phyloP scores from a whole-genome alignment of 2,329 filamentous ascomycete genomes.

The Zasmidium cellare region DNA sequence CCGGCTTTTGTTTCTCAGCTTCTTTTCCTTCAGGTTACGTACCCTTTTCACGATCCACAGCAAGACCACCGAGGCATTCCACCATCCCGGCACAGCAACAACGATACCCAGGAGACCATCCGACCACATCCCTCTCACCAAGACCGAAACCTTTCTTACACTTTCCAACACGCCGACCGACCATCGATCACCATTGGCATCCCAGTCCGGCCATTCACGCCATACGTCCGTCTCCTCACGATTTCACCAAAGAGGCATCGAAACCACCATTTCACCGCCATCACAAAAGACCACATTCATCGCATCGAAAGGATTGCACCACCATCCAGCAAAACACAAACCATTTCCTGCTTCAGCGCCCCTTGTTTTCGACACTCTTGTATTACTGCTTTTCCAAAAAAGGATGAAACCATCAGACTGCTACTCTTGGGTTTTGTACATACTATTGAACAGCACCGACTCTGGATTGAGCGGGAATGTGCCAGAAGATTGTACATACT shows the following conservation, averaged over 20 bases:
- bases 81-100: constrained; percentile 10
- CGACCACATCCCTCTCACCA: constrained; percentile 13
- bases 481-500: constrained; percentile 14
- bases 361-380: background rate
- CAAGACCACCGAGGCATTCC: constrained; percentile 15
- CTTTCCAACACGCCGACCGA: constrained; percentile 14
- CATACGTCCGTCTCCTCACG: constrained; percentile 19
- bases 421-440: constrained; percentile 9
- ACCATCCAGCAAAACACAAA: background rate
- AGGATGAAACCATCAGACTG: background rate
- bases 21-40: constrained; percentile 21
- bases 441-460: constrained; percentile 7
- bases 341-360: background rate
- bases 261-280: constrained; percentile 24
- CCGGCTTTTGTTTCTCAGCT: constrained; percentile 14
- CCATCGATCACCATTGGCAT: constrained; percentile 13
- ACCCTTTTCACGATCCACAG: constrained; percentile 21
- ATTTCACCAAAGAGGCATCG: constrained; percentile 16
- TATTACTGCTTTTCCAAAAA: constrained; percentile 1
- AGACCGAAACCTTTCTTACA: constrained; percentile 1
- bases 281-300: constrained; percentile 6
- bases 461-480: background rate
- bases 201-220: constrained; percentile 18
- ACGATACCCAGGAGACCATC: constrained; percentile 22
- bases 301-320: constrained; percentile 1